Evolutionary conservation across 768 basidiomycete genomes (phyloP), one percentile per base, ranked within the genome.

Genomic region (Pilatotrama ljubarskyi): DNA sequence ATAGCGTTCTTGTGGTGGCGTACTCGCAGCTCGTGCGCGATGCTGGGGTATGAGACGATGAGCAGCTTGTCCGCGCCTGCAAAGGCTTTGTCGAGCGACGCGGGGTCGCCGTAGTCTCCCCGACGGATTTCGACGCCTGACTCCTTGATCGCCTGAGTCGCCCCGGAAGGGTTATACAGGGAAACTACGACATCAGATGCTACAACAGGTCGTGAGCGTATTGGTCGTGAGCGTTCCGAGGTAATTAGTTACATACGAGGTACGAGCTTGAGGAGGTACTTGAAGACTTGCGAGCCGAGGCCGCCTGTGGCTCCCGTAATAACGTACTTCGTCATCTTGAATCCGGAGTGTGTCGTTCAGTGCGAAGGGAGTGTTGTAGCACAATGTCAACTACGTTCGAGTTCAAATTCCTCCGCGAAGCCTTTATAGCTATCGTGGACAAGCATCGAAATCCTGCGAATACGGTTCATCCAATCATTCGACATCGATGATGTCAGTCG

Each of bases 281-380:
- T 68, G 58, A 77, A 63, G 29, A 77, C 71, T 18, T 67, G 70
- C 13, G 72, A 71, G 35, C 76, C 76, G 20, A 77, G 73, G 29
- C 70, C 67, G 42, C 76, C 76, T 3, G 75, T 76, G 10, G 73
- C 65, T 13, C 76, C 76, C 7, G 75, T 76, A 25, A 77, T 58
- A 14, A 75, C 70, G 68, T 74, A 73, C 56, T 68, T 73, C 20
- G 55, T 61, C 69, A 70, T 68, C 9, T 40, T 29, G 25, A 13
- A 32, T 32, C 10, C 29, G 29, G 5, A 32, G 29, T 32, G 10
- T 32, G 29, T 32, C 29, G 29, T 32, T 32, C 29, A 10, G 4
- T 32, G 29, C 29, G 5, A 32, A 32, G 29, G 29, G 29, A 32
- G 29, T 32, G 5, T 10, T 32, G 4, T 32, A 10, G 29, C 10